Percentiles rank a stretch among this genome's conserved stretches.
These are phyloP conservation scores for Claviceps humidiphila DNA, from an alignment of 2,329 filamentous ascomycete genomes.

Conservation along the genomic window DNA sequence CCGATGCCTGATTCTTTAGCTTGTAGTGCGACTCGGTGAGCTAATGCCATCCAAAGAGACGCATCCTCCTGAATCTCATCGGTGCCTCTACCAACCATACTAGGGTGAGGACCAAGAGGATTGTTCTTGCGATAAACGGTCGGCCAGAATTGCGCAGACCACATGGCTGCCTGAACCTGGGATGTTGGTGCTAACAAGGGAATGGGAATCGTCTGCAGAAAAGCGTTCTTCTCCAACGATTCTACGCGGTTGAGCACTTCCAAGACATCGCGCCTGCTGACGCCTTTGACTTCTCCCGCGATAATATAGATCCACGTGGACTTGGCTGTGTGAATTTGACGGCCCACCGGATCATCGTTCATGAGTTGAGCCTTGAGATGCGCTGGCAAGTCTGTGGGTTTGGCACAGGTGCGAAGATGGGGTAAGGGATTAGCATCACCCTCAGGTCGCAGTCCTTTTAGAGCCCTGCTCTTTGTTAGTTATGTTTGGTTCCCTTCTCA, in stretches of 20 bases:
- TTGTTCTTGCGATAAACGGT: constrained; percentile 79
- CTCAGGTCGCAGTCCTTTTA: constrained; percentile 43
- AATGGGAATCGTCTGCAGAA: constrained; percentile 51
- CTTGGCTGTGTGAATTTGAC: constrained; percentile 45
- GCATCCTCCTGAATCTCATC: constrained; percentile 53
- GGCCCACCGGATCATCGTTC: constrained; percentile 40
- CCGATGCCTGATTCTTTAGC: constrained; percentile 46
- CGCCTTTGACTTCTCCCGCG: constrained; percentile 34
- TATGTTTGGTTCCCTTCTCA: background rate
- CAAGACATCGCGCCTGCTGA: constrained; percentile 41
- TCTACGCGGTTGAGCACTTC: constrained; percentile 34
- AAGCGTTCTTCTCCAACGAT: constrained; percentile 37
- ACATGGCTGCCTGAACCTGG: constrained; percentile 58
- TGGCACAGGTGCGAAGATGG: constrained; percentile 66
- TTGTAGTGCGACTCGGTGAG: constrained; percentile 48
- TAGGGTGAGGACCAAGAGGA: constrained; percentile 71
- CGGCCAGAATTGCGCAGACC: constrained; percentile 70
- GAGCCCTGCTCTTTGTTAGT: constrained; percentile 28
- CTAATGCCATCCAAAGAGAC: constrained; percentile 53
- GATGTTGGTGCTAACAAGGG: constrained; percentile 65
- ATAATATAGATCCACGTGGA: constrained; percentile 48
- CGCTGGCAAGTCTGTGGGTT: constrained; percentile 52
- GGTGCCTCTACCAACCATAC: constrained; percentile 55
- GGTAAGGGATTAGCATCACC: constrained; percentile 51
- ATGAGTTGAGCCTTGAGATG: constrained; percentile 50